Evolutionary conservation across 345 rosid species (phyloP).

Genomic region (Lepidium aucheri): DNA sequence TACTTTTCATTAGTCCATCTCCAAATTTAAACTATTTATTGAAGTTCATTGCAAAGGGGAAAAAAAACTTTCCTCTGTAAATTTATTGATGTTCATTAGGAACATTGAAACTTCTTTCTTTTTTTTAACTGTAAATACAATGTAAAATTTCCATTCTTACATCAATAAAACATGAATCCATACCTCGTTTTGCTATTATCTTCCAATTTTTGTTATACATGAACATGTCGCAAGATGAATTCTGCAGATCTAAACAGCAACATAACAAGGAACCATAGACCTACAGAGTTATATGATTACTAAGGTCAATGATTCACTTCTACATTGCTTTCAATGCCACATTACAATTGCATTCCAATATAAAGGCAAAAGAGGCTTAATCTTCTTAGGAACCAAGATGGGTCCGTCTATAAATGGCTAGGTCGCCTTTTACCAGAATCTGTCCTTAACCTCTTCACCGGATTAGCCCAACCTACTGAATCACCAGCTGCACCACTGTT

Average conservation of each 20-base stretch:
- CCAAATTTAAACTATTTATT: constrained; percentile 1
- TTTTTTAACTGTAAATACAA: not conserved
- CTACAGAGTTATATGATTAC: constrained; percentile 20
- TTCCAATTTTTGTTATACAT: constrained; percentile 4
- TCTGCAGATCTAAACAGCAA: constrained; percentile 12
- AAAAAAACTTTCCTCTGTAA: constrained; percentile 17
- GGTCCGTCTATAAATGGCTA: constrained; percentile 53
- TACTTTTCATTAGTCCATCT: constrained; percentile 2
- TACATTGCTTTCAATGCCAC: constrained; percentile 10
- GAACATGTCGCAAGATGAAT: not conserved
- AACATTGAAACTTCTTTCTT: not conserved
- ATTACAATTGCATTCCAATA: constrained; percentile 1
- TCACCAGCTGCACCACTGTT: constrained; percentile 45
- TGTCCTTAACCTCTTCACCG: constrained; percentile 91
- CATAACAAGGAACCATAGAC: not conserved
- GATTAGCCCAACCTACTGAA: constrained; percentile 95
- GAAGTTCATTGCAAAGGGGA: constrained; percentile 13
- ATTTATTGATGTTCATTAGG: constrained; percentile 25
- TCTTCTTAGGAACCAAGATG: not conserved
- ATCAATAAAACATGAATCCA: not conserved
- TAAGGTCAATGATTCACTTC: constrained; percentile 9
- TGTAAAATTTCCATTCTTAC: not conserved
- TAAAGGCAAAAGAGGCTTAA: constrained; percentile 11
- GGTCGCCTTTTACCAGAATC: constrained; percentile 92
- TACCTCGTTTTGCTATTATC: not conserved